Evolutionary conservation across 495 filamentous ascomycete genomes (phyloP).

Genomic region (Xylaria telfairii): DNA sequence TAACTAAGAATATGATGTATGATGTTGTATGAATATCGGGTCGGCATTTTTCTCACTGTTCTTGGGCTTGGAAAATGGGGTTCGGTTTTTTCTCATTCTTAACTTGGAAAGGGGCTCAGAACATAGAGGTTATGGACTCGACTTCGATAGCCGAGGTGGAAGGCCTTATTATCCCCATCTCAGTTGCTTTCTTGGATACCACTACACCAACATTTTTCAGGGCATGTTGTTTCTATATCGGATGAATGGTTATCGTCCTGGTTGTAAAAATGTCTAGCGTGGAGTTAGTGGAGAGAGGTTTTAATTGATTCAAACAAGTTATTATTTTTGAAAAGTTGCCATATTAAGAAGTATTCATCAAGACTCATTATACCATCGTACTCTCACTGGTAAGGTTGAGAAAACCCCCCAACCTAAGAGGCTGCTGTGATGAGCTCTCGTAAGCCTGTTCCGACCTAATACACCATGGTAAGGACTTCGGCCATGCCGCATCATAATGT

Average conservation of each 20-base stretch:
- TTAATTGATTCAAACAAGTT: not conserved
- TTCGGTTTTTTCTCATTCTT: not conserved
- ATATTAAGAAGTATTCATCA: not conserved
- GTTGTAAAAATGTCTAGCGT: not conserved
- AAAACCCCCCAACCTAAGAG: not conserved
- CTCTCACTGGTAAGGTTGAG: not conserved
- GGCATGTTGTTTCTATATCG: not conserved
- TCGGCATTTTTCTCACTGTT: not conserved
- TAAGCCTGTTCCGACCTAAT: not conserved
- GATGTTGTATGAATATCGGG: constrained; percentile 20
- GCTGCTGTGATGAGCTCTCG: not conserved
- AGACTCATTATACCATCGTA: not conserved
- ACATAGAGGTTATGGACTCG: not conserved
- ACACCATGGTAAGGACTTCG: not conserved
- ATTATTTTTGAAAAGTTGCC: not conserved
- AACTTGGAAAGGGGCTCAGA: not conserved
- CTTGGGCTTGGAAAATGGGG: not conserved
- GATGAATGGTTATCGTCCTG: not conserved
- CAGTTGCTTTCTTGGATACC: not conserved
- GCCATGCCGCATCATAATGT: not conserved
- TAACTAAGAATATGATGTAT: not conserved
- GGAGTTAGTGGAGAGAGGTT: not conserved
- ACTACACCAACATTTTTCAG: too few relatives aligned
- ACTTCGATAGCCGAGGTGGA: not conserved
- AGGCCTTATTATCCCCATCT: not conserved